Conservation (phyloP, 352 stramenopile species). For the Phytophthora meadii region DNA sequence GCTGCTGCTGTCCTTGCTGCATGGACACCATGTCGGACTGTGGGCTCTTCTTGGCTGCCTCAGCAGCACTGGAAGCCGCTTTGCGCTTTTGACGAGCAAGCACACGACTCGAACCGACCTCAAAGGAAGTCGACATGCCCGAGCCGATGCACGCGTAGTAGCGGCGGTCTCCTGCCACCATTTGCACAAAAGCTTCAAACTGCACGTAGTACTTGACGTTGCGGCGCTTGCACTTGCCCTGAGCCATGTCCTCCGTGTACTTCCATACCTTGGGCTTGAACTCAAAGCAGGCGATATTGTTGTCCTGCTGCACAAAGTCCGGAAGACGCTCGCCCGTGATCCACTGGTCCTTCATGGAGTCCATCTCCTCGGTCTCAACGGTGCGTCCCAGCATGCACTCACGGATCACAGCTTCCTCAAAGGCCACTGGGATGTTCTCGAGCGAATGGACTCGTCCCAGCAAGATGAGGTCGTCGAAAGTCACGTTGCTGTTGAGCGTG, state of each 20-base stretch:
- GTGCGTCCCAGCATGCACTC: conserved; percentile 87
- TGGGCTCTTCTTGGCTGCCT: conserved; percentile 22
- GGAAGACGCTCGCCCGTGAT: conserved; percentile 82
- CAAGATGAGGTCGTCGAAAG: conserved; percentile 84
- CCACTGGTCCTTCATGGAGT: conserved; percentile 88
- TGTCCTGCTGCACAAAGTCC: conserved; percentile 85
- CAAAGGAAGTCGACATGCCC: conserved; percentile 87
- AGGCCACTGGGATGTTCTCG: conserved; percentile 85
- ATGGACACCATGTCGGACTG: conserved; percentile 41
- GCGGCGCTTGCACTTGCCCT: conserved; percentile 88
- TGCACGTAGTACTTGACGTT: conserved; percentile 92
- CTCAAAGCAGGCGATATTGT: conserved; percentile 79
- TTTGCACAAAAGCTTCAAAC: conserved; percentile 86
- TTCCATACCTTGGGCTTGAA: conserved; percentile 93
- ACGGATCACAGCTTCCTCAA: conserved; percentile 83
- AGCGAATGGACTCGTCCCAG: conserved; percentile 85
- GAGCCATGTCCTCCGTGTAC: conserved; percentile 90
- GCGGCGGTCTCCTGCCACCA: conserved; percentile 72
- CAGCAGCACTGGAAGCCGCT: conserved; percentile 52
- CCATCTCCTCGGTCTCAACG: conserved; percentile 79
- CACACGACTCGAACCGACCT: conserved; percentile 85
- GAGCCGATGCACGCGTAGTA: conserved; percentile 89
- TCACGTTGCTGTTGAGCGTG: conserved; percentile 82
- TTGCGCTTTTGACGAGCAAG: conserved; percentile 88
- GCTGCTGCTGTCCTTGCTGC: conserved; percentile 33